These are phyloP conservation scores for Colletotrichum trifolii DNA, from an alignment of 2,329 filamentous ascomycete species.

Conservation along the genomic window DNA sequence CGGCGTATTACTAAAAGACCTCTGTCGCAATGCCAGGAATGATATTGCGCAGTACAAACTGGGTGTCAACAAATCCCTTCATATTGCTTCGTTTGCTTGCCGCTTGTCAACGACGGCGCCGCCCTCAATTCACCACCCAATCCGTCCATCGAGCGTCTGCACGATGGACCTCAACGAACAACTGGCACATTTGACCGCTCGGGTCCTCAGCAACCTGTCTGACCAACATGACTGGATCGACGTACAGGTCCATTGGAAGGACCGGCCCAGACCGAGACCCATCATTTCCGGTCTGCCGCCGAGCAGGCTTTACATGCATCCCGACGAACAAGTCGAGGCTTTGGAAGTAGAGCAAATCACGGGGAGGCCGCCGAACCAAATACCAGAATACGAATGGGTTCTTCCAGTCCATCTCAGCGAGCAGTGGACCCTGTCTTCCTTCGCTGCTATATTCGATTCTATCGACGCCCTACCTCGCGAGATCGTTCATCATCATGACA, in stretches of 20 bases:
- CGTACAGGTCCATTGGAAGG: constrained; percentile 61
- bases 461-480: constrained; percentile 55
- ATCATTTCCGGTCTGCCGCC: constrained; percentile 80
- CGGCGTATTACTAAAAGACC: too few species aligned
- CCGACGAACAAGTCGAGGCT: constrained; percentile 82
- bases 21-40: too few species aligned
- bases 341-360: constrained; percentile 68
- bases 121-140: too few species aligned
- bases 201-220: constrained; percentile 77
- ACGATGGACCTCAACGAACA: constrained; percentile 19
- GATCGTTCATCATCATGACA: constrained; percentile 18
- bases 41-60: too few species aligned
- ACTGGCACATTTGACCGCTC: constrained; percentile 42
- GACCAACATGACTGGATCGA: constrained; percentile 81
- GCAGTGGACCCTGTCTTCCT: constrained; percentile 74
- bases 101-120: too few species aligned
- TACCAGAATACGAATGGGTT: constrained; percentile 78
- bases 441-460: constrained; percentile 77
- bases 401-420: constrained; percentile 78
- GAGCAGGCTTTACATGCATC: constrained; percentile 79
- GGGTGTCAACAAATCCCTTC: too few species aligned
- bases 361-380: constrained; percentile 57
- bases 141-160: not conserved
- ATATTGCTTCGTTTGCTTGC: too few species aligned
- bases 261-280: constrained; percentile 63